Evolutionary conservation across 805 yeast genomes (phyloP), one percentile per base, ranked within the genome.

Genomic region (Kluyveromyces siamensis): DNA sequence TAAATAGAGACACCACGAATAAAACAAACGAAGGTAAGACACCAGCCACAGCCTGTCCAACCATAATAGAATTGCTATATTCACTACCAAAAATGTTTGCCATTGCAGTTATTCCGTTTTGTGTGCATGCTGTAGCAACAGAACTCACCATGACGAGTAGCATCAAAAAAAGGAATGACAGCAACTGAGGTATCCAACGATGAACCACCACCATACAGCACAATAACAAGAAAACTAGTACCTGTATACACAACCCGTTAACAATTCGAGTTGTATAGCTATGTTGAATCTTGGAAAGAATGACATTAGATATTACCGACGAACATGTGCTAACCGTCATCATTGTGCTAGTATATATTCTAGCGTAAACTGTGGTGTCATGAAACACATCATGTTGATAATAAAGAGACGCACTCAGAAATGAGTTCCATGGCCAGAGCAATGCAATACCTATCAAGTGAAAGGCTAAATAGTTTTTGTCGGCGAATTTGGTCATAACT

Each of bases 341-440:
- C 85, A 89, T 85, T 0, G 93, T 79, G 17, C 93, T 82, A 2
- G 90, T 77, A 63, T 86, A 88, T 17, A 74, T 72, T 53, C 72
- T 73, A 10, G 84, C 74, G 56, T 83, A 65, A 1, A 66, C 45
- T 1, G 83, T 76, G 2, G 75, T 66, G n/a, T 62, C 70, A 17
- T 65, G 67, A 52, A 91, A 65, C 11, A 66, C 56, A 79, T 55
- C 89, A 62, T 54, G 77, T 75, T 50, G 76, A 59, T 88, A 87
- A 66, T 87, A 89, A 8, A 84, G 84, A 0, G 96, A 78, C 0
- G 96, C 96, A 1, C 95, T 80, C 9, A 93, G 67, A 53, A 90
- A 83, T 56, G 93, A 81, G 71, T 91, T 93, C 96, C 98, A 91
- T 0, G 98, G 98, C 97, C 98, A 91, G 18, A 91, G 72, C 18